Evolutionary conservation across 805 yeast genomes (phyloP).

Genomic region (Metschnikowia cerradonensis): DNA sequence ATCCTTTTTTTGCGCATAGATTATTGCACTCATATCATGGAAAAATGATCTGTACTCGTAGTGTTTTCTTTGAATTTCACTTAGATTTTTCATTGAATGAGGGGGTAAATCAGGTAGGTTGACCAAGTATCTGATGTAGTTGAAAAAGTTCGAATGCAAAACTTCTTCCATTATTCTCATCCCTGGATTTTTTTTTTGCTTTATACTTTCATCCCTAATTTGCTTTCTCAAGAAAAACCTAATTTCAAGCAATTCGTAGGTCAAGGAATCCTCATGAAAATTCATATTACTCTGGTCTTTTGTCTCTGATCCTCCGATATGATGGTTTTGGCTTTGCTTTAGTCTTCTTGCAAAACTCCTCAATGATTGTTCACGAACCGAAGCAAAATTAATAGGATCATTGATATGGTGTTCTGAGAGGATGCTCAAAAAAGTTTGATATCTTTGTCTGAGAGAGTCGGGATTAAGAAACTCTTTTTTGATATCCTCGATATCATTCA

Average conservation of each 20-base stretch:
- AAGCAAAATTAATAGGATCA: slow-evolving; percentile 39
- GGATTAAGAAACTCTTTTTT: slow-evolving; percentile 24
- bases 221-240: slow-evolving; percentile 26
- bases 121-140: slow-evolving; percentile 34
- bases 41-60: slow-evolving; percentile 28
- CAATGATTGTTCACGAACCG: slow-evolving; percentile 29
- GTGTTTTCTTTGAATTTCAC: slow-evolving; percentile 23
- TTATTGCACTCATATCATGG: slow-evolving; percentile 22
- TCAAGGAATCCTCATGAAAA: slow-evolving; percentile 26
- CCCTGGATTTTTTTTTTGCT: background rate
- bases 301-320: background rate
- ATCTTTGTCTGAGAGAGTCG: slow-evolving; percentile 28
- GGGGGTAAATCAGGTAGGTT: slow-evolving; percentile 23
- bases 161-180: slow-evolving; percentile 29
- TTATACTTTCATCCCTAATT: slow-evolving; percentile 14
- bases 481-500: slow-evolving; percentile 26
- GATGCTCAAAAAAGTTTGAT: slow-evolving; percentile 28
- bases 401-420: slow-evolving; percentile 28
- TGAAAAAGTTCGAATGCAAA: slow-evolving; percentile 35
- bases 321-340: background rate
- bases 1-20: slow-evolving; percentile 26
- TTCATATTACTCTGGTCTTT: background rate
- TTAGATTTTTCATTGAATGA: slow-evolving; percentile 15
- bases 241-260: slow-evolving; percentile 26
- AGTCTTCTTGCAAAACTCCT: slow-evolving; percentile 22